Evolutionary conservation across 768 basidiomycete species (phyloP).

Genomic region (Panaeolus papilionaceus): DNA sequence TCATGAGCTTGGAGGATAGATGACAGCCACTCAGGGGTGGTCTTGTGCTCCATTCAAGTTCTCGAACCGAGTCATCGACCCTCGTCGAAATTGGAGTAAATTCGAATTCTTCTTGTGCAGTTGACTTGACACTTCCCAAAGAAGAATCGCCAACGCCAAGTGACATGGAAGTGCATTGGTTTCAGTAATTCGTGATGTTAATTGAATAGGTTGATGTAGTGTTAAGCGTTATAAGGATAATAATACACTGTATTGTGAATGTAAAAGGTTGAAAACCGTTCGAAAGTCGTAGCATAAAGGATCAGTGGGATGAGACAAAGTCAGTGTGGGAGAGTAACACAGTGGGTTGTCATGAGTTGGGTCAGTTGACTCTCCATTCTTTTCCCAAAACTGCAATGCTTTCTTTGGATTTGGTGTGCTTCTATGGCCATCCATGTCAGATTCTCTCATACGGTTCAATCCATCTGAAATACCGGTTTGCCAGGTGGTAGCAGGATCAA

Average conservation of each 20-base stretch:
- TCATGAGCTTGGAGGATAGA: background rate
- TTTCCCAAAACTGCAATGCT: conserved; percentile 8
- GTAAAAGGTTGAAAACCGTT: background rate
- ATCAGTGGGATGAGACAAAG: background rate
- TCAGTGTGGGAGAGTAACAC: background rate
- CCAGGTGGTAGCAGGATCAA: conserved; percentile 8
- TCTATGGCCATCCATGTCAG: background rate
- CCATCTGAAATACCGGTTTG: conserved; percentile 8
- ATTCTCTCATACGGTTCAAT: background rate
- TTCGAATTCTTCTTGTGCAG: background rate
- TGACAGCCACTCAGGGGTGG: conserved; percentile 2
- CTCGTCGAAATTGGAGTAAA: background rate
- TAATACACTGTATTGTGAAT: background rate
- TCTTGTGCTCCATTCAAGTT: background rate
- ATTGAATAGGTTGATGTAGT: background rate
- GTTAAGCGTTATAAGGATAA: background rate
- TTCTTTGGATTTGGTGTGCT: conserved; percentile 1
- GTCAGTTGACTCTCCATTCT: conserved; percentile 12
- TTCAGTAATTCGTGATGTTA: background rate
- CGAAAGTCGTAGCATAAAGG: background rate
- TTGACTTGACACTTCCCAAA: background rate
- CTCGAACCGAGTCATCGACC: background rate
- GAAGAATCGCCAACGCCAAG: conserved; percentile 10
- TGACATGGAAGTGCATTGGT: background rate
- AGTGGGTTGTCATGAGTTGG: conserved; percentile 5